Conservation (phyloP, 2,329 filamentous ascomycete species). For the Aspergillus glaucus region DNA sequence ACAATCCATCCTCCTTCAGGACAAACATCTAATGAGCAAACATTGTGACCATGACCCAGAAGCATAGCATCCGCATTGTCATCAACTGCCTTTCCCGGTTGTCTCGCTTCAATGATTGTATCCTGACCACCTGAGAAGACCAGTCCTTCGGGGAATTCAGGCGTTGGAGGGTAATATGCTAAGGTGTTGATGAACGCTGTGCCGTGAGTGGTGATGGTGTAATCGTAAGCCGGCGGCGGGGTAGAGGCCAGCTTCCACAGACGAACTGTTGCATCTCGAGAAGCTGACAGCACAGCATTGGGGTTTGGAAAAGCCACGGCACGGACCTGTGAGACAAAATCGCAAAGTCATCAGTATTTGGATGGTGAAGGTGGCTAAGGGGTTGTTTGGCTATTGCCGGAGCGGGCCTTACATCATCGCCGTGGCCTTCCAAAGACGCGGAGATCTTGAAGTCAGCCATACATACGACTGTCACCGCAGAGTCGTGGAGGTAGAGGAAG, state of each 20-base stretch:
- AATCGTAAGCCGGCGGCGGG: conserved; percentile 66
- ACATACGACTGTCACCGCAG: conserved; percentile 18
- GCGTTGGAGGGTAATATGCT: conserved; percentile 64
- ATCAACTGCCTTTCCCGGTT: conserved; percentile 58
- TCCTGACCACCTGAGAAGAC: conserved; percentile 86
- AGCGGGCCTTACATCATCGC: conserved; percentile 70
- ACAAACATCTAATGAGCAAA: conserved; percentile 78
- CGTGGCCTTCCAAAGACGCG: conserved; percentile 79
- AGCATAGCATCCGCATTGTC: conserved; percentile 81
- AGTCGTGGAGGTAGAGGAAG: neutral
- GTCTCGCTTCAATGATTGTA: conserved; percentile 83
- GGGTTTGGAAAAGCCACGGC: conserved; percentile 71
- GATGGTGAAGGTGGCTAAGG: conserved; percentile 10
- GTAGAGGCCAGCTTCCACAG: conserved; percentile 68
- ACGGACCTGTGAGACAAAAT: conserved; percentile 62
- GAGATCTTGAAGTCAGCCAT: conserved; percentile 92
- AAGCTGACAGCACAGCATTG: conserved; percentile 72
- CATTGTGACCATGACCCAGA: conserved; percentile 78
- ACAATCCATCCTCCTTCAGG: conserved; percentile 68
- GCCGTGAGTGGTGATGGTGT: conserved; percentile 70
- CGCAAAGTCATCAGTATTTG: conserved; percentile 54
- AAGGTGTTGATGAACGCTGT: conserved; percentile 83
- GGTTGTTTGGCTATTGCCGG: conserved; percentile 4
- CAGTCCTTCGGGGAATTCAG: conserved; percentile 67
- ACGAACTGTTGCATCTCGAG: conserved; percentile 83